Evolutionary conservation across 352 stramenopile genomes (phyloP), one percentile per base, ranked within the genome.

Genomic region (Phytophthora sojae): DNA sequence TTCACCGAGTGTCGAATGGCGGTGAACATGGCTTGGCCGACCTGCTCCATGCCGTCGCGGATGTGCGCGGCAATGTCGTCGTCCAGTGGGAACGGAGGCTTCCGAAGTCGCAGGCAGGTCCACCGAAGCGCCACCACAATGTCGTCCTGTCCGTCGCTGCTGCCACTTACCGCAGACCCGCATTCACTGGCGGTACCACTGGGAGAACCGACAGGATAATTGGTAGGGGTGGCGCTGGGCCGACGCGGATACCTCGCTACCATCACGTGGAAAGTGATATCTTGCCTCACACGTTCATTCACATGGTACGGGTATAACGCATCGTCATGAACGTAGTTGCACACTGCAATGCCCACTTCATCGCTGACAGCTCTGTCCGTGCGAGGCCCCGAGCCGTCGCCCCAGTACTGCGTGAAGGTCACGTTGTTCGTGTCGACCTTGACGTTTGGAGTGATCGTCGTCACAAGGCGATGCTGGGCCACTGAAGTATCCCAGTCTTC

Each of bases 311-410:
- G 80, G 59, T 84, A 82, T 29, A 86, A 44, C 2, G 71, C 80
- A 56, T 90, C 82, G 5, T 82, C 72, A 11, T 86, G 71, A 52
- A 90, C 75, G 37, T 67, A 84, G 55, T 90, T 82, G 61, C 71
- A 81, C 17, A 75, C 72, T 19, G 72, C 57, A 21, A 79, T 52
- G 21, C 75, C 69, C 25, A 79, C 71, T 55, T 83, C 71, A 11
- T 69, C 57, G 23, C 67, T 56, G 6, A 71, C 67, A 21, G 51
- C 42, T 60, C 57, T 32, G 44, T 71, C 56, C 1, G 51, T 57
- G 0, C 11, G 61, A 29, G 62, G 68, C 6, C 68, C 68, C 17
- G 62, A 67, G 12, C 68, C 68, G 35, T 80, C 71, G 29, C 68
- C 64, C 30, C 61, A 65, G 50, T 73, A 85, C 21, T 83, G 61